These are phyloP conservation scores for Candida krabiensis DNA, from an alignment of 805 yeast species.

Conservation along the genomic window DNA sequence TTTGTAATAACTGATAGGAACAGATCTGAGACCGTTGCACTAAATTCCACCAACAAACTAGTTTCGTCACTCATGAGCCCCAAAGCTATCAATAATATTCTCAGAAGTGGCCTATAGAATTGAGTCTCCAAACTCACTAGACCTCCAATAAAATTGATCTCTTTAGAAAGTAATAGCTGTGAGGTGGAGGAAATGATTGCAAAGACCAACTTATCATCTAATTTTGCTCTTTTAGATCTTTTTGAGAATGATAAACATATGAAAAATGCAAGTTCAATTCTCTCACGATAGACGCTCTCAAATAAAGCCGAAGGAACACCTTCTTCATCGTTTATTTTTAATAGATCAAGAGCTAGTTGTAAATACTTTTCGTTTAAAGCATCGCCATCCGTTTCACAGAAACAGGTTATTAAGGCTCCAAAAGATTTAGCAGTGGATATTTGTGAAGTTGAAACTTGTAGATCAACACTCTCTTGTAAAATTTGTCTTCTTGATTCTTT, in stretches of 20 bases:
- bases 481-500: constrained; percentile 48
- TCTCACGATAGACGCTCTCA: constrained; percentile 52
- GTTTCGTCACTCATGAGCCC: constrained; percentile 42
- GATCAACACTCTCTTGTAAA: constrained; percentile 56
- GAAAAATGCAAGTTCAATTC: constrained; percentile 68
- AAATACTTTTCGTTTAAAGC: constrained; percentile 28
- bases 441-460: constrained; percentile 67
- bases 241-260: constrained; percentile 42
- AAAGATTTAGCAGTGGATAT: constrained; percentile 68
- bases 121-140: constrained; percentile 39
- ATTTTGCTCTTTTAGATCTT: constrained; percentile 25
- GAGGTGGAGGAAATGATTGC: constrained; percentile 44
- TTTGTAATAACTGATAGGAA: constrained; percentile 64
- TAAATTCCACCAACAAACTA: constrained; percentile 42
- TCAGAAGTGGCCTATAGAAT: constrained; percentile 58
- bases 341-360: constrained; percentile 45
- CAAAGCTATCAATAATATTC: constrained; percentile 54
- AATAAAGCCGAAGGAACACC: constrained; percentile 51
- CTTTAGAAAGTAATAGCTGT: constrained; percentile 47
- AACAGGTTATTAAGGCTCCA: constrained; percentile 75
- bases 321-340: constrained; percentile 50
- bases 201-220: constrained; percentile 37
- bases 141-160: constrained; percentile 46
- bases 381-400: constrained; percentile 42
- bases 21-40: constrained; percentile 53